phyloP scores from a whole-genome alignment of 1,139 yeast species.

The Blastobotrys illinoisensis region DNA sequence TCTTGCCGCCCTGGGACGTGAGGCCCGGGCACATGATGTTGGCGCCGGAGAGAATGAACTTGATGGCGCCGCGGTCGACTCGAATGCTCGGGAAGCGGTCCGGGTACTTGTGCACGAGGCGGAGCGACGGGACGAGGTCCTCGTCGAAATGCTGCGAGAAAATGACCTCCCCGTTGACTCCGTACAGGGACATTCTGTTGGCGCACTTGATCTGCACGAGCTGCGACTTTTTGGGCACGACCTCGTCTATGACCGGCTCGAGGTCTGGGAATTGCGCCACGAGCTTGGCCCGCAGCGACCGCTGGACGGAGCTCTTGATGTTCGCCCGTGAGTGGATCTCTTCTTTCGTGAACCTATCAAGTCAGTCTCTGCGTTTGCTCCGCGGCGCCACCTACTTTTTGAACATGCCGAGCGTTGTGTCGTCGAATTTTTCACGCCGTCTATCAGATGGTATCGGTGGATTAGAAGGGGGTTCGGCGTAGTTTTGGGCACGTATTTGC shows the following conservation, averaged over 20 bases:
- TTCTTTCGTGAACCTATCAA: conserved; percentile 69
- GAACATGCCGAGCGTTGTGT: conserved; percentile 13
- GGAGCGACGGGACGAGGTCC: conserved; percentile 67
- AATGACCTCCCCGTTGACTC: conserved; percentile 67
- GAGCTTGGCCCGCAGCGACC: conserved; percentile 71
- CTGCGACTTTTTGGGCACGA: conserved; percentile 90
- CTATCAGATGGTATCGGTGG: background rate
- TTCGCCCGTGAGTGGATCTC: conserved; percentile 88
- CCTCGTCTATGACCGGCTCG: conserved; percentile 69
- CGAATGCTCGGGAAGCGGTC: conserved; percentile 73
- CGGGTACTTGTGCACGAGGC: conserved; percentile 60
- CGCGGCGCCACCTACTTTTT: conserved; percentile 14
- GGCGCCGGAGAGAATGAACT: conserved; percentile 89
- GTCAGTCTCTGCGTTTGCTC: too few relatives aligned
- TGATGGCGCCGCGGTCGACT: conserved; percentile 95
- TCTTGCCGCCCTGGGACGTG: conserved; percentile 80
- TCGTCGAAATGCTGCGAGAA: conserved; percentile 81
- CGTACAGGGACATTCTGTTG: conserved; percentile 75
- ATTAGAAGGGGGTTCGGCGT: background rate
- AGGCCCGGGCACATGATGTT: conserved; percentile 97
- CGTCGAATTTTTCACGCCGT: background rate
- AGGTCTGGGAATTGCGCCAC: conserved; percentile 66
- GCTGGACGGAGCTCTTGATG: conserved; percentile 86
- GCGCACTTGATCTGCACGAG: conserved; percentile 80
- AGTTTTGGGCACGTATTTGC: background rate